Evolutionary conservation across 2,329 filamentous ascomycete species (phyloP).

Genomic region (Phyllosticta citribraziliensis): DNA sequence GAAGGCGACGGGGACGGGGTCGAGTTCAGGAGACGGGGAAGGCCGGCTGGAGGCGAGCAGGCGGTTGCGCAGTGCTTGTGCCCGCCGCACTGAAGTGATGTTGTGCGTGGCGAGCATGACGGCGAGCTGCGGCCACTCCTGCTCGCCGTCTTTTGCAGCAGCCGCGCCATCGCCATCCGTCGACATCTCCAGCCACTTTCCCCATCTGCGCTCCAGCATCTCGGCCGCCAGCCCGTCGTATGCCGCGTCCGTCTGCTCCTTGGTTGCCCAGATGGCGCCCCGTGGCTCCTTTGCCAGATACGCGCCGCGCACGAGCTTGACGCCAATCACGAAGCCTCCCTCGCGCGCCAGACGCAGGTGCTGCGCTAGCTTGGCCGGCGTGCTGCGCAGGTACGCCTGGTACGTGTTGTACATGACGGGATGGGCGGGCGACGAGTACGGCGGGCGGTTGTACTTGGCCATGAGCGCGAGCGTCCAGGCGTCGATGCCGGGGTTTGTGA

Average conservation of each 20-base stretch:
- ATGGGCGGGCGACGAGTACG: constrained; percentile 48
- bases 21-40: background rate
- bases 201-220: constrained; percentile 42
- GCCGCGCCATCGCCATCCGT: too few relatives aligned
- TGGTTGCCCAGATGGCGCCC: constrained; percentile 42
- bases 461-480: constrained; percentile 44
- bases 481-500: constrained; percentile 55
- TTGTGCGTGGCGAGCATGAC: constrained; percentile 81
- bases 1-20: constrained; percentile 41
- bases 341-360: constrained; percentile 40
- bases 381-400: constrained; percentile 47
- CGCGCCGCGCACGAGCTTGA: constrained; percentile 50
- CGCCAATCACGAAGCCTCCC: constrained; percentile 42
- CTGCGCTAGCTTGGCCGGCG: constrained; percentile 29
- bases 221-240: constrained; percentile 61
- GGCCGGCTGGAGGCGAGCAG: constrained; percentile 30
- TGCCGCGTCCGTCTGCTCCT: constrained; percentile 45
- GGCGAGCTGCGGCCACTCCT: constrained; percentile 34
- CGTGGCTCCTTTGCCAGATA: constrained; percentile 44
- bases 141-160: constrained; percentile 27
- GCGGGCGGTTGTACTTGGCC: constrained; percentile 38
- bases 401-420: constrained; percentile 67
- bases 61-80: constrained; percentile 34
- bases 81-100: constrained; percentile 50
- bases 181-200: constrained; percentile 40